These are phyloP conservation scores for Coniosporium tulheliwenetii DNA, from an alignment of 2,329 filamentous ascomycete species.

Conservation along the genomic window DNA sequence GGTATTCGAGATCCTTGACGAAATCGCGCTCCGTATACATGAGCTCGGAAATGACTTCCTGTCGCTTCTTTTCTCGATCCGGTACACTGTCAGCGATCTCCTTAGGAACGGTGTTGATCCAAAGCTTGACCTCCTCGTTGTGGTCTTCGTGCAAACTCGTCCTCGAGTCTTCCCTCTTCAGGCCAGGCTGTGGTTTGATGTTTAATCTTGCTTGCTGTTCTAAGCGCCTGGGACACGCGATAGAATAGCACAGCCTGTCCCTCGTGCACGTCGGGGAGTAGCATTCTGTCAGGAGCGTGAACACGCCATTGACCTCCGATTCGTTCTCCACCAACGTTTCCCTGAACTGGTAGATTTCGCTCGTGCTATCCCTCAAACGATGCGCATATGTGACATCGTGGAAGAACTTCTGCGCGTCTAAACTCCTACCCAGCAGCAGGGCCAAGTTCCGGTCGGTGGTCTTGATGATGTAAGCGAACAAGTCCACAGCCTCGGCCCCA, in stretches of 20 bases:
- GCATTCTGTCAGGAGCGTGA: conserved; percentile 89
- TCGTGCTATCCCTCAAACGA: conserved; percentile 78
- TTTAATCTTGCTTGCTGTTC: conserved; percentile 93
- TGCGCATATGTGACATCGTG: conserved; percentile 99
- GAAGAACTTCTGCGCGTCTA: conserved; percentile 98
- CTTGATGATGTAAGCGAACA: conserved; percentile 91
- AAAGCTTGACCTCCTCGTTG: conserved; percentile 91
- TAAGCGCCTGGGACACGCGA: conserved; percentile 81
- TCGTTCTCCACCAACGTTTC: conserved; percentile 82
- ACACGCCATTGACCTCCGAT: conserved; percentile 83
- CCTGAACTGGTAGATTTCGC: conserved; percentile 92
- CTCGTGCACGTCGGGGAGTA: conserved; percentile 95
- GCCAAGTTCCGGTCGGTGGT: conserved; percentile 93
- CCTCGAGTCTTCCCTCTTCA: conserved; percentile 56
- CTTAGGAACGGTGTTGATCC: conserved; percentile 97
- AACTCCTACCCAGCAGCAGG: conserved; percentile 71
- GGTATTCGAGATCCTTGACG: conserved; percentile 94
- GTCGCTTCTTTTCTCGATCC: conserved; percentile 89
- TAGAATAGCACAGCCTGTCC: conserved; percentile 93
- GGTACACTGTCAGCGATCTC: conserved; percentile 81
- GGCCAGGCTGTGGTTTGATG: conserved; percentile 76
- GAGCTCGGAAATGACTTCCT: conserved; percentile 94
- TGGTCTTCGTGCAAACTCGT: conserved; percentile 71
- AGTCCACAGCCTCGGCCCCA: conserved; percentile 85
- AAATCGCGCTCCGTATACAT: conserved; percentile 99